Evolutionary conservation across 2,329 filamentous ascomycete species (phyloP), one percentile per base, ranked within the genome.

Genomic region (Cordyceps militaris): DNA sequence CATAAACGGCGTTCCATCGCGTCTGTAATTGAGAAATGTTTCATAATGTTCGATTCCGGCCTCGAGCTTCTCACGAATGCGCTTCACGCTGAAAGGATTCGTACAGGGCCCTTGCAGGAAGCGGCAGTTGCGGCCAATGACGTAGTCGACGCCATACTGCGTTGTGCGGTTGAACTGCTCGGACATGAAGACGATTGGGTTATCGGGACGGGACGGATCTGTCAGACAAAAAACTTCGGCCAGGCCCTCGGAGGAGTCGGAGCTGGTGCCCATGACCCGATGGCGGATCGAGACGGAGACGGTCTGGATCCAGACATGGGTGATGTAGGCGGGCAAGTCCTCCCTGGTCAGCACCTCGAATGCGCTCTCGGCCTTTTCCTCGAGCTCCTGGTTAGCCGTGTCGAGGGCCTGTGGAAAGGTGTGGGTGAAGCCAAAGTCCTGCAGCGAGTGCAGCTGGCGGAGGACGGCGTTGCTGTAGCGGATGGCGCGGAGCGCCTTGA

Each of bases 41-140:
- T 92, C 89, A 56, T 80, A 87, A 62, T 86, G 82, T 64, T 91
- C 88, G 63, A 82, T 79, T n/a, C 86, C 85, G 1, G 77, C 79
- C 8, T 76, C 69, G 11, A 87, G 71, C 28, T 83, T 84, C 42
- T 86, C 80, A 32, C 80, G 76, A 11, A 92, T 74, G 55, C 89
- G 77, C 56, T 76, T 71, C 0, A 88, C 76, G 52, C 84, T 87
- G 60, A 80, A 78, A 0, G 75, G 76, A 62, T 86, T 87, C 6
- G 88, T 91, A 64, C 81, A 82, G 0, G 87, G 87, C 0, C 89
- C 88, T 68, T 91, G 88, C 1, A 92, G 78, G 64, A 92, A 91
- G 8, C 88, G 83, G 64, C 88, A 91, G 62, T 92, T 92, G 32
- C 86, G 82, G 0, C 88, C 88, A 19, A 92, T 80, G 3, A 85